Conservation (phyloP, 257 asterid genomes). For the Plantago ovata region DNA sequence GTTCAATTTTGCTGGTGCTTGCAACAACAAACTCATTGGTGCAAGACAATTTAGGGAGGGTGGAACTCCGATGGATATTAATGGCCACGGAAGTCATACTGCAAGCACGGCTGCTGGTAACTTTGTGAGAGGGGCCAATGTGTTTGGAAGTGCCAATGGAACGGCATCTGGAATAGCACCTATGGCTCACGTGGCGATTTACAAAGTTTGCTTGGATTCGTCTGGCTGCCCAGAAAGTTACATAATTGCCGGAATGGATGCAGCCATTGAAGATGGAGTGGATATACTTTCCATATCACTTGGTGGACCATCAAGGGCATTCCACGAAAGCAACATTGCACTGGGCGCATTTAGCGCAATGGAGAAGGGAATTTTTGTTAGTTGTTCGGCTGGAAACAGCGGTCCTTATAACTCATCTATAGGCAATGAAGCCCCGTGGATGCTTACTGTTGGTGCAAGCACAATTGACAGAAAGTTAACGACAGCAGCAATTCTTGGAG, state of each 20-base stretch:
- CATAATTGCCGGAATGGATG: conserved; percentile 32
- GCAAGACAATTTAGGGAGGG: conserved; percentile 19
- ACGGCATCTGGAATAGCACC: conserved; percentile 36
- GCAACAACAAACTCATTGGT: conserved; percentile 47
- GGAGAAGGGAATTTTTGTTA: conserved; percentile 29
- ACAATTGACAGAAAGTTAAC: conserved; percentile 27
- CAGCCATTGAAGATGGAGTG: conserved; percentile 33
- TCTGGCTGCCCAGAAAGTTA: conserved; percentile 17
- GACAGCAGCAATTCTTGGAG: conserved; percentile 20
- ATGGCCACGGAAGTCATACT: conserved; percentile 59
- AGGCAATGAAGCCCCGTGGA: conserved; percentile 33
- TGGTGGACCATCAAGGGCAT: conserved; percentile 10
- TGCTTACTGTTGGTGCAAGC: conserved; percentile 35
- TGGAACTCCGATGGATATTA: conserved; percentile 19
- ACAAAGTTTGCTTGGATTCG: conserved; percentile 20
- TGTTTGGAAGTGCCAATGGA: conserved; percentile 39
- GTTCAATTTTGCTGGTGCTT: conserved; percentile 14
- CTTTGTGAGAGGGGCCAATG: conserved; percentile 37
- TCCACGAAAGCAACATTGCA: conserved; percentile 20
- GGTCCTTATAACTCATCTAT: conserved; percentile 24
- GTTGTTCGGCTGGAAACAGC: conserved; percentile 25
- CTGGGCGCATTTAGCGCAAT: conserved; percentile 30
- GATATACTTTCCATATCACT: conserved; percentile 30
- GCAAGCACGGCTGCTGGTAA: conserved; percentile 54
- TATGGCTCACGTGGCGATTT: conserved; percentile 28